phyloP scores from a whole-genome alignment of 192 early-diverging fungal genomes.

The Coemansia sp. region DNA sequence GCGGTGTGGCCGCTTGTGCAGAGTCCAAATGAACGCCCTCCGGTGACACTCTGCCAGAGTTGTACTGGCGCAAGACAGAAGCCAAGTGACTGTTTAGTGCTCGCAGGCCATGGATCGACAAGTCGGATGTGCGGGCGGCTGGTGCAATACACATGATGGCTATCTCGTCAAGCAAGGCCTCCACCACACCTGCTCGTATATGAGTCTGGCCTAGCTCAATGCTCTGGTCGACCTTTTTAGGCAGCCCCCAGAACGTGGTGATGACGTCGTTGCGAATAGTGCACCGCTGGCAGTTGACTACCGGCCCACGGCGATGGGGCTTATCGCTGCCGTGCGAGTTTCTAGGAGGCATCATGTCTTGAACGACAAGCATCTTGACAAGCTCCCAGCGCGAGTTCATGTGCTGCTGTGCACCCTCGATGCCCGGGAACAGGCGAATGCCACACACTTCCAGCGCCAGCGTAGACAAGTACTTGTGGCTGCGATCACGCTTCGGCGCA shows the following conservation, averaged over 20 bases:
- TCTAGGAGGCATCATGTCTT: slow-evolving; percentile 19
- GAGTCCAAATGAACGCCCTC: neutral
- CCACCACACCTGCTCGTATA: slow-evolving; percentile 38
- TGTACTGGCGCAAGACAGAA: slow-evolving; percentile 21
- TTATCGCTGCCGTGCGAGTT: slow-evolving; percentile 19
- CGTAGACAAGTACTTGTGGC: slow-evolving; percentile 44
- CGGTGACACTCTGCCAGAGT: neutral
- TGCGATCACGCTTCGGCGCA: slow-evolving; percentile 15
- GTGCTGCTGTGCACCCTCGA: slow-evolving; percentile 40
- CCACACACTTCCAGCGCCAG: slow-evolving; percentile 37
- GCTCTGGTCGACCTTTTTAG: slow-evolving; percentile 46
- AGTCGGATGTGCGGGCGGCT: slow-evolving; percentile 9
- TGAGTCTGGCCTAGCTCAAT: slow-evolving; percentile 41
- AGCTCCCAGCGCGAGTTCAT: slow-evolving; percentile 54
- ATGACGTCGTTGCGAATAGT: slow-evolving; percentile 48
- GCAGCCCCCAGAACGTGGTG: slow-evolving; percentile 53
- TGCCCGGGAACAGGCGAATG: slow-evolving; percentile 37
- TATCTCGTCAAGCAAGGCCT: slow-evolving; percentile 43
- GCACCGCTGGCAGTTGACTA: slow-evolving; percentile 38
- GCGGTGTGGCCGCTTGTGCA: neutral
- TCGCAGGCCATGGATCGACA: slow-evolving; percentile 26
- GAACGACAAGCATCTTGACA: slow-evolving; percentile 52
- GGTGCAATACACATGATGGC: slow-evolving; percentile 37
- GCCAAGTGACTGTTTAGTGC: slow-evolving; percentile 32
- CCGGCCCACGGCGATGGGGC: slow-evolving; percentile 43